These are phyloP conservation scores for Arxiozyma telluris DNA, from an alignment of 1,139 yeast genomes.

Conservation along the genomic window DNA sequence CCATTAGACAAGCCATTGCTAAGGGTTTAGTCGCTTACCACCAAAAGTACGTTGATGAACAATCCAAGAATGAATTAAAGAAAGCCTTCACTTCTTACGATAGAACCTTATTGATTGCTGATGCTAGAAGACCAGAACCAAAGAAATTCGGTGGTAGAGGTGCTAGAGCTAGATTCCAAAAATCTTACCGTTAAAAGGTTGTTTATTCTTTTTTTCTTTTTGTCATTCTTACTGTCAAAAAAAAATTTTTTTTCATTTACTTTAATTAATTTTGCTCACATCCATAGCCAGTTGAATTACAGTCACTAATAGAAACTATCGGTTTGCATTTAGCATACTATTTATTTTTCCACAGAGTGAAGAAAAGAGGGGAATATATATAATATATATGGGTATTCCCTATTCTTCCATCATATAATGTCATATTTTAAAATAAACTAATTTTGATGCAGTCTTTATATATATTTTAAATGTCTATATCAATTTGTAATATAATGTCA, in stretches of 20 bases:
- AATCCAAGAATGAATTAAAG: slow-evolving; percentile 98
- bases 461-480: no score
- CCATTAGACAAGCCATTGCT: slow-evolving; percentile 99
- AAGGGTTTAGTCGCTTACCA: slow-evolving; percentile 99
- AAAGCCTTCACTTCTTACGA: slow-evolving; percentile 95
- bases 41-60: slow-evolving; percentile 98
- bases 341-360: background rate
- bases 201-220: background rate
- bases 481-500: background rate
- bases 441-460: background rate
- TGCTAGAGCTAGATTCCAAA: slow-evolving; percentile 99
- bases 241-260: background rate
- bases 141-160: slow-evolving; percentile 99
- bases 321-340: background rate
- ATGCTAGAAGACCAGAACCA: slow-evolving; percentile 99
- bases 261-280: background rate
- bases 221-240: background rate
- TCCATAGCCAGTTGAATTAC: background rate
- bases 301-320: background rate
- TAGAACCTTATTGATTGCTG: slow-evolving; percentile 99
- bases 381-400: background rate
- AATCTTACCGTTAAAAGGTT: slow-evolving; percentile 92
- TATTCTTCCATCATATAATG: background rate
- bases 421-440: background rate
- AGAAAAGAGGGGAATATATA: background rate